Percentiles rank a stretch among this genome's conserved stretches.
Conservation (phyloP, 345 rosid genomes). For the Passiflora organensis region DNA sequence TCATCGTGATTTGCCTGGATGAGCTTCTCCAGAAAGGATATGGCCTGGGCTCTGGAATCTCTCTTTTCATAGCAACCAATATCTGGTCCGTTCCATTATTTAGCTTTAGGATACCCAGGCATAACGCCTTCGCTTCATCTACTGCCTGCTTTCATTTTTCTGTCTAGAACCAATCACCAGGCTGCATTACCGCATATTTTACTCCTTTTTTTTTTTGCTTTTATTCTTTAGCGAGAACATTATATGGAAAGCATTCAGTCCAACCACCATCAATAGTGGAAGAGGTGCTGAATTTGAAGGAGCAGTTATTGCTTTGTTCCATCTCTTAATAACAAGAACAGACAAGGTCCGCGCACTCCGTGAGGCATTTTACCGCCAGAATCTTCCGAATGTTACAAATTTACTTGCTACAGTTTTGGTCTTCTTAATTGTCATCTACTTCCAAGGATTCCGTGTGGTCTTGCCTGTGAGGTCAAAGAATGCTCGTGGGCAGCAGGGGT, state of each 20-base stretch:
- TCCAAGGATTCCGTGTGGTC: slow-evolving; percentile 94
- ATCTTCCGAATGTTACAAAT: slow-evolving; percentile 83
- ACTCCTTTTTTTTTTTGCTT: neutral
- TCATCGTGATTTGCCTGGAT: slow-evolving; percentile 75
- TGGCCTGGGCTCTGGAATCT: slow-evolving; percentile 79
- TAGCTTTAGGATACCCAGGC: too few relatives aligned
- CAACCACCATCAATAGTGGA: slow-evolving; percentile 81
- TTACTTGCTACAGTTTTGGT: slow-evolving; percentile 76
- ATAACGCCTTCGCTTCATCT: neutral
- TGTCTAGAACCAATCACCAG: neutral
- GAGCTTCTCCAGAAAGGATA: slow-evolving; percentile 84
- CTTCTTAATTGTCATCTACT: slow-evolving; percentile 76
- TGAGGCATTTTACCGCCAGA: slow-evolving; percentile 84
- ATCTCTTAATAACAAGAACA: slow-evolving; percentile 65
- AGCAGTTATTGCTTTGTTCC: slow-evolving; percentile 83
- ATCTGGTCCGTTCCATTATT: slow-evolving; percentile 47
- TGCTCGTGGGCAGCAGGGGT: slow-evolving; percentile 91
- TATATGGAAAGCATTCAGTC: slow-evolving; percentile 88
- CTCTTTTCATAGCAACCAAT: slow-evolving; percentile 87
- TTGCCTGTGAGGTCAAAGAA: slow-evolving; percentile 88
- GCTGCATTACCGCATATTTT: too few relatives aligned
- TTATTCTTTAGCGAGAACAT: slow-evolving; percentile 56
- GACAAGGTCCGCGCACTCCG: slow-evolving; percentile 77
- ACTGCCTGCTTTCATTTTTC: neutral
- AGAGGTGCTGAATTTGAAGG: slow-evolving; percentile 94